These are phyloP conservation scores for Termitomyces sp. DNA, from an alignment of 768 basidiomycete genomes.

Conservation along the genomic window DNA sequence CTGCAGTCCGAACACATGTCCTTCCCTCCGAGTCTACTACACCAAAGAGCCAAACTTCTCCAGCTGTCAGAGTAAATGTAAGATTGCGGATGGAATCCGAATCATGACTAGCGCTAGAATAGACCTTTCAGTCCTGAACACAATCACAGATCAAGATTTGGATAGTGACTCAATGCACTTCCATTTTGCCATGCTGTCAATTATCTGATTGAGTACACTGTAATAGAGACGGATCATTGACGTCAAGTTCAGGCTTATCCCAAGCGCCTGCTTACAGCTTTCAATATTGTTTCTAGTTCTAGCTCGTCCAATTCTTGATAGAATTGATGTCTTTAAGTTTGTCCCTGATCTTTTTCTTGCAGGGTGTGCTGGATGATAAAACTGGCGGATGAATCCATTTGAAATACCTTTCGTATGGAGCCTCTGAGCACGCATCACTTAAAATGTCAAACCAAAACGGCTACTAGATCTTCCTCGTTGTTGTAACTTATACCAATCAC, in stretches of 20 bases:
- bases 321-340: neutral
- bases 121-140: neutral
- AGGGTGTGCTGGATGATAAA: neutral
- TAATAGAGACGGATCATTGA: neutral
- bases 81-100: too few species aligned
- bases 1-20: too few species aligned
- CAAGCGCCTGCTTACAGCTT: neutral
- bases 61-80: too few species aligned
- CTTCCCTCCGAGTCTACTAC: too few species aligned
- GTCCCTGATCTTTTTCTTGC: neutral
- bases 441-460: too few species aligned
- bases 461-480: too few species aligned
- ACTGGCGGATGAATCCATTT: neutral
- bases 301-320: neutral
- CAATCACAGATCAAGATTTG: too few species aligned
- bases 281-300: neutral
- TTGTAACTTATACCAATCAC: too few species aligned
- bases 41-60: too few species aligned
- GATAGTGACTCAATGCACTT: neutral
- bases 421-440: too few species aligned
- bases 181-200: neutral
- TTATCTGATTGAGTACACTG: neutral
- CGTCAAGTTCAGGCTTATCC: neutral
- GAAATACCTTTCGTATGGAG: neutral
- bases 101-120: neutral